A percentile compares a stretch with the other conserved stretches of the same genome.
Conservation (phyloP, 352 stramenopile species). For the Thraustochytrium sp. region DNA sequence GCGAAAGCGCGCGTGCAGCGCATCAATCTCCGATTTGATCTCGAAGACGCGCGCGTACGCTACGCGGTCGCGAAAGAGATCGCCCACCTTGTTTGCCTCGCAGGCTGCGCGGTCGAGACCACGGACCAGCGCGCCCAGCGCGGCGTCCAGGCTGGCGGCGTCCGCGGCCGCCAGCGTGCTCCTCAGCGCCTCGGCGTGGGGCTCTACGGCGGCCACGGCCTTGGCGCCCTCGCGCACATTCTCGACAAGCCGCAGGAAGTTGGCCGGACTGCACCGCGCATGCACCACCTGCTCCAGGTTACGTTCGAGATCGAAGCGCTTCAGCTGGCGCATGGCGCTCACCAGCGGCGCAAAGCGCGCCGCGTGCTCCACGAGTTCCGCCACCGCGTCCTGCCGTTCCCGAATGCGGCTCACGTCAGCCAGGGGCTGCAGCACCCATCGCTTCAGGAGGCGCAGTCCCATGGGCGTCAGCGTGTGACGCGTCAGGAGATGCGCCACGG, state of each 20-base stretch:
- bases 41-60: constrained; percentile 73
- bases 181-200: neutral
- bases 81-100: constrained; percentile 60
- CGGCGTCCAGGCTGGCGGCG: neutral
- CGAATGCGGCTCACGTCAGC: constrained; percentile 62
- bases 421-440: constrained; percentile 76
- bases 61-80: constrained; percentile 63
- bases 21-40: constrained; percentile 60
- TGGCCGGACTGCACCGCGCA: neutral
- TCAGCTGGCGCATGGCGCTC: neutral
- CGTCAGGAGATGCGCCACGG: neutral
- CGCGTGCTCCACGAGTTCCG: constrained; percentile 68
- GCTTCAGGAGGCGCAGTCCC: constrained; percentile 67
- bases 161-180: neutral
- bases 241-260: neutral
- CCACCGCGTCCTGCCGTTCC: constrained; percentile 66
- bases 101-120: constrained; percentile 51
- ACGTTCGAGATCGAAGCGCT: constrained; percentile 23
- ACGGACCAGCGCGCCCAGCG: neutral
- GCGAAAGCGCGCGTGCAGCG: constrained; percentile 74
- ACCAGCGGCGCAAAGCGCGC: constrained; percentile 47
- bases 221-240: neutral
- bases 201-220: neutral
- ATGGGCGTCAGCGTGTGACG: constrained; percentile 57
- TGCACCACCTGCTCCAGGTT: neutral